These are phyloP conservation scores for Clavispora santaluciae DNA, from an alignment of 805 yeast genomes.

Conservation along the genomic window DNA sequence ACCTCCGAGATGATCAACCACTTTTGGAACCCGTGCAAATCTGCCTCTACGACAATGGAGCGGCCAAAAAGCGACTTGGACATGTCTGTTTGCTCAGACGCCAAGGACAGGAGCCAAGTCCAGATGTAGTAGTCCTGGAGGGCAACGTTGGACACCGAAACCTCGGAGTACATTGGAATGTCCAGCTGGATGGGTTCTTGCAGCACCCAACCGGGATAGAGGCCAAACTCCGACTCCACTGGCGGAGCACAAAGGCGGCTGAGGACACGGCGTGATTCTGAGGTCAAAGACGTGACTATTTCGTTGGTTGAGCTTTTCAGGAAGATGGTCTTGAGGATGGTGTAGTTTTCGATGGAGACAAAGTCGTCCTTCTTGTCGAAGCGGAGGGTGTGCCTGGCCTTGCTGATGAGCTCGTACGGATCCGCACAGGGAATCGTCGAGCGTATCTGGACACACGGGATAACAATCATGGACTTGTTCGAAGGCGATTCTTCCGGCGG, in stretches of 20 bases:
- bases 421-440: constrained; percentile 46
- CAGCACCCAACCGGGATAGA: constrained; percentile 37
- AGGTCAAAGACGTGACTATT: constrained; percentile 60
- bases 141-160: constrained; percentile 52
- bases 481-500: constrained; percentile 45
- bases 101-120: constrained; percentile 82
- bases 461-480: constrained; percentile 39
- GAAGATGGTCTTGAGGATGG: constrained; percentile 68
- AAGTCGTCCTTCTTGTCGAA: constrained; percentile 69
- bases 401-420: constrained; percentile 55
- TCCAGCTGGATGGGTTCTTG: constrained; percentile 10
- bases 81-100: constrained; percentile 62
- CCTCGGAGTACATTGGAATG: constrained; percentile 36
- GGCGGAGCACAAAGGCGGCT: constrained; percentile 34
- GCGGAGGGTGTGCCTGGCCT: constrained; percentile 46
- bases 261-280: constrained; percentile 63
- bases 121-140: constrained; percentile 86
- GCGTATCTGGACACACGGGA: constrained; percentile 59
- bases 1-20: constrained; percentile 76
- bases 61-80: constrained; percentile 74
- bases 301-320: constrained; percentile 49
- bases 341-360: constrained; percentile 72
- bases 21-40: constrained; percentile 69
- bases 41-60: constrained; percentile 76
- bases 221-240: constrained; percentile 30